Base-by-base conservation (phyloP, 2,329 filamentous ascomycete genomes). In the Aureobasidium sp. region DNA sequence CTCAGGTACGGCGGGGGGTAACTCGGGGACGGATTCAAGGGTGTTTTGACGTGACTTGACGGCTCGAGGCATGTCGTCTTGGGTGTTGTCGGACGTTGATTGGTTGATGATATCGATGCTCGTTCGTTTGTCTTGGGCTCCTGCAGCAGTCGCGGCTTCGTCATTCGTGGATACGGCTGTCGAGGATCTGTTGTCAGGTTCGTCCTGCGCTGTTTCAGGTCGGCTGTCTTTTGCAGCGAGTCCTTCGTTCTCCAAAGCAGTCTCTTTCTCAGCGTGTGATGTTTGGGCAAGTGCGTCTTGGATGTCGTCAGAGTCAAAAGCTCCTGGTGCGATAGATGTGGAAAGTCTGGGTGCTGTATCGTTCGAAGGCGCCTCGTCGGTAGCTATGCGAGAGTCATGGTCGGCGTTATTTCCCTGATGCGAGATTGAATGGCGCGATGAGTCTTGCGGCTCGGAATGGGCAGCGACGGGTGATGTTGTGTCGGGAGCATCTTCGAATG, bases 401-500 rank as follows among this genome's bases (percentile, higher is more conserved):
- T 66, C 44, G 60, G 67, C 62, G 48, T 61, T 41, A 57, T 60
- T 45, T 69, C 68, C 52, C 64, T 63, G 48, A 69, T 61, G 37
- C 67, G 65, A 61, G 65, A 62, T 25, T 68, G 69, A 39, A 64
- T 63, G 64, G 73, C 66, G 37, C 48, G 53, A 34, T 63, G 61
- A 13, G 50, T 60, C 62, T 29, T 63, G 63, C 21, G 37, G 55
- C 57, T 52, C 50, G 55, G 37, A 63, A 57, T 59, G 53, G 27
- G 66, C 67, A 44, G 68, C 64, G 15, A 65, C 66, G 45, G 67
- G 67, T n/a, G 65, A 60, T 11, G 69, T 66, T 55, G 80, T 83
- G 73, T 90, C 88, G 67, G 84, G 78, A 61, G 90, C 91, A 79
- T 96, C 91, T 76, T 96, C 90, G 70, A 95, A 96, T 16, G 83